These are phyloP conservation scores for Cutaneotrichosporon mucoides DNA, from an alignment of 1,284 basidiomycete species.

Conservation along the genomic window DNA sequence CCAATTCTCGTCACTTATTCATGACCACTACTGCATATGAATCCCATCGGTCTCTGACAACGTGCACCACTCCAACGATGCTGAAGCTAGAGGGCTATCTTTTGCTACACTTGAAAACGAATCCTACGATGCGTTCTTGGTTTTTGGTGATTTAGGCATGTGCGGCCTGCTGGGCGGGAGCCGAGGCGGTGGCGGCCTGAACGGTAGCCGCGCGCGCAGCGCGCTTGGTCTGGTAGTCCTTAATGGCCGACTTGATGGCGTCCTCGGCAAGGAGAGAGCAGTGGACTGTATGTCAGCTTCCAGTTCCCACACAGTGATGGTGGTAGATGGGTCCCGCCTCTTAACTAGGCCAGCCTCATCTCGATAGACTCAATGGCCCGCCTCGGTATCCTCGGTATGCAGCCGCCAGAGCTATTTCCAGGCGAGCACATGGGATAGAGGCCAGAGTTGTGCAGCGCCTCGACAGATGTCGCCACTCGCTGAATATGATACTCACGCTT, in stretches of 20 bases:
- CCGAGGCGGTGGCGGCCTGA: constrained; percentile 4
- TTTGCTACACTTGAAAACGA: constrained; percentile 1
- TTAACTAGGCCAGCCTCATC: too few relatives aligned
- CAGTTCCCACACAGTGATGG: too few relatives aligned
- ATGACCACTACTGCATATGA: neutral
- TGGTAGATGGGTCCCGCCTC: too few relatives aligned
- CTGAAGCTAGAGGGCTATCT: neutral
- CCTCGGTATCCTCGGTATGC: too few relatives aligned
- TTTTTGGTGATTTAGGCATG: constrained; percentile 2
- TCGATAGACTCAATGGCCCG: too few relatives aligned
- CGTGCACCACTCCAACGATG: neutral
- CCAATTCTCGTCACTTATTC: neutral
- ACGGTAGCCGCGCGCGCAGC: constrained; percentile 19
- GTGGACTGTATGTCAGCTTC: constrained; percentile 44
- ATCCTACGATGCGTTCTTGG: neutral
- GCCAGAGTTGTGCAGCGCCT: too few relatives aligned
- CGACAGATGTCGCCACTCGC: too few relatives aligned
- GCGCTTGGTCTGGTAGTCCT: constrained; percentile 82
- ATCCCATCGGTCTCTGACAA: neutral
- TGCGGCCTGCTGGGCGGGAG: constrained; percentile 9
- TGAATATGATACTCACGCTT: constrained; percentile 65
- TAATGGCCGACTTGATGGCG: constrained; percentile 89
- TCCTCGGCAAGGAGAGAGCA: constrained; percentile 91
- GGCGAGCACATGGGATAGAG: too few relatives aligned
- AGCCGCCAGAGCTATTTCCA: too few relatives aligned